Conservation (phyloP, 306 rosid species). For the Alnus rubra region DNA sequence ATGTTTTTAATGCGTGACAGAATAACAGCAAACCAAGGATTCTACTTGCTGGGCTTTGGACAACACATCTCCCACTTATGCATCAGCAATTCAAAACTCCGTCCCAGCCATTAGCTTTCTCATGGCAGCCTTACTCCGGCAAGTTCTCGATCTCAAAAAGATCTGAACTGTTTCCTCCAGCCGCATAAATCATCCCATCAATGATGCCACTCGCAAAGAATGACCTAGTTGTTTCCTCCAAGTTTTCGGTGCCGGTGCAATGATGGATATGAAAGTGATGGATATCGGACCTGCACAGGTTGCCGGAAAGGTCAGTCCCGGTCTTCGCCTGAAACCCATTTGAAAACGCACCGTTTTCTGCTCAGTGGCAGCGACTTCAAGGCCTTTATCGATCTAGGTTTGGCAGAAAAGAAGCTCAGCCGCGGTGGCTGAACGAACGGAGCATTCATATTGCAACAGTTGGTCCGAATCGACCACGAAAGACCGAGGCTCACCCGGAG, state of each 20-base stretch:
- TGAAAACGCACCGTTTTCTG: conserved; percentile 37
- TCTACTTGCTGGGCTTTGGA: conserved; percentile 93
- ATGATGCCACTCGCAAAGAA: too few species aligned
- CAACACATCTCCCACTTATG: conserved; percentile 95
- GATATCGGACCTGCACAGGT: too few species aligned
- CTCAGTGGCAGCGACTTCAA: conserved; percentile 36
- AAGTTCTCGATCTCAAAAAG: background rate
- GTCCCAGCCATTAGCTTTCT: conserved; percentile 97
- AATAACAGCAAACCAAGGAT: conserved; percentile 96
- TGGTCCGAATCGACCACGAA: conserved; percentile 39
- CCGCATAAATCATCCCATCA: too few species aligned
- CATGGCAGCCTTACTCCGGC: conserved; percentile 89
- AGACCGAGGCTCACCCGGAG: conserved; percentile 39
- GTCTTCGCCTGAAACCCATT: too few species aligned
- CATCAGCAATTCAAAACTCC: conserved; percentile 94
- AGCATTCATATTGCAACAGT: conserved; percentile 28
- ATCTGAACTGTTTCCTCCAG: too few species aligned
- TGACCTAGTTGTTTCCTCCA: too few species aligned
- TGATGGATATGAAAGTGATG: too few species aligned
- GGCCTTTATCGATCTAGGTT: conserved; percentile 36
- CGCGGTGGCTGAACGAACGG: conserved; percentile 43
- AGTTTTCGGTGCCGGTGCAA: too few species aligned
- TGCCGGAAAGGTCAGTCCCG: too few species aligned
- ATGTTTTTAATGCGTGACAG: conserved; percentile 35
- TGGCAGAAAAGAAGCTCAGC: conserved; percentile 33